Base-by-base conservation (phyloP, 2,329 filamentous ascomycete species). In the Aureobasidium sp. region DNA sequence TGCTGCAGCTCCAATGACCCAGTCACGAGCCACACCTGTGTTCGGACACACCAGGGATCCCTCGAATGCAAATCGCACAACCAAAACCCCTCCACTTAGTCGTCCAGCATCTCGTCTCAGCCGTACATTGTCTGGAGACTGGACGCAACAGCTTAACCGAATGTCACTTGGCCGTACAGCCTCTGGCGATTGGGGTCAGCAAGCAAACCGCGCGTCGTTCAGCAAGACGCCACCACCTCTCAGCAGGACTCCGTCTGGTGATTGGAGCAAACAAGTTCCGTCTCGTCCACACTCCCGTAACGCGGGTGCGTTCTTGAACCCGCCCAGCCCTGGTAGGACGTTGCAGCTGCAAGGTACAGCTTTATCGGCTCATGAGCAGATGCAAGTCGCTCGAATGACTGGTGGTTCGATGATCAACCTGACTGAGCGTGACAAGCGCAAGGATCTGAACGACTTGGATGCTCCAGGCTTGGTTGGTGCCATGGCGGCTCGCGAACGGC, bases 291-390 rank as follows among this genome's bases (percentile, higher is more conserved):
- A 76, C 56, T 90, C 87, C 14, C 82, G 85, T 48, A 83, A 84
- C 12, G 79, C 85, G 11, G 79, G 77, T 44, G 72, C 74, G 4
- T 70, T 82, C 62, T 73, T 87, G 33, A 75, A 77, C 50, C 71
- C 70, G 48, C 63, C 35, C 72, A 63, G 65, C 50, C 60, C 64
- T 0, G 64, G 53, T 62, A 62, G 53, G 39, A 39, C 61, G n/a
- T 31, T 67, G 22, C 63, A 75, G 29, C 77, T 78, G 53, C 75
- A 81, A 27, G 79, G 82, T 9, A 75, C 77, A 0, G 83, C 87
- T 62, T 79, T 96, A n/a, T 91, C 89, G 22, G 91, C 91, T 19
- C 85, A 88, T 17, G 91, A 96, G 73, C 91, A 95, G 72, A 90
- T 95, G 74, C 88, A 95, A 67, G 82, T 96, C n/a, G 89, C 91